Evolutionary conservation across 139 green algal genomes (phyloP).

Genomic region (Chlamydomonas schloesseri): DNA sequence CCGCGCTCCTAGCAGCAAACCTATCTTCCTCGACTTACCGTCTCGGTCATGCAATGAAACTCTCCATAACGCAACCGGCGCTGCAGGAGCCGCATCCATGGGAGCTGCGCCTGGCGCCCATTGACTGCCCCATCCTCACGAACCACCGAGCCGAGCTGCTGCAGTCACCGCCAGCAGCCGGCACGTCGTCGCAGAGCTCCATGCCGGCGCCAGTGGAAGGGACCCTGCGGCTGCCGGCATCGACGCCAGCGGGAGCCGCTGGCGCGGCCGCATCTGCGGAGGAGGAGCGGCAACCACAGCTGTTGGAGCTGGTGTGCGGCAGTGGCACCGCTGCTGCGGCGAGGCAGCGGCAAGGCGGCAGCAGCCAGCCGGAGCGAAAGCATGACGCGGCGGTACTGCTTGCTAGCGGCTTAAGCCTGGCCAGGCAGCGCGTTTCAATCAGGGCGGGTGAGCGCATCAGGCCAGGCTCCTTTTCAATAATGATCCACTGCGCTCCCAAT

Average conservation of each 20-base stretch:
- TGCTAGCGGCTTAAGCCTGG: background rate
- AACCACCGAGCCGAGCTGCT: background rate
- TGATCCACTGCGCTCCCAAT: no score
- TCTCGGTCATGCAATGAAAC: no score
- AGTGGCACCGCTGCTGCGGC: no score
- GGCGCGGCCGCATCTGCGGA: no score
- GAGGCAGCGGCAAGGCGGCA: background rate
- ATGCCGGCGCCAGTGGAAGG: background rate
- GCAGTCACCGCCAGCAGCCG: background rate
- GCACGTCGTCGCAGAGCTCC: background rate
- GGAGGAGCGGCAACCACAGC: no score
- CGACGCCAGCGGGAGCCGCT: no score
- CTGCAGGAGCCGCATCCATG: background rate
- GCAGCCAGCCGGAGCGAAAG: background rate
- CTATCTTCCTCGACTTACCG: no score
- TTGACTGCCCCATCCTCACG: background rate
- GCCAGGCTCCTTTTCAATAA: no score
- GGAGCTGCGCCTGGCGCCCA: background rate
- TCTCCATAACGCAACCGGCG: no score
- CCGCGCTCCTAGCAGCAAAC: no score
- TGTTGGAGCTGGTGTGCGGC: no score
- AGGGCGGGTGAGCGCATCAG: conserved; percentile 11
- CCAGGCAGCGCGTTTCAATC: background rate
- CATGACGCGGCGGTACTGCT: conserved; percentile 3
- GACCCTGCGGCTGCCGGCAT: no score